Base-by-base conservation (phyloP, 176 grass and related monocot species). In the Tillandsia fasciculata region DNA sequence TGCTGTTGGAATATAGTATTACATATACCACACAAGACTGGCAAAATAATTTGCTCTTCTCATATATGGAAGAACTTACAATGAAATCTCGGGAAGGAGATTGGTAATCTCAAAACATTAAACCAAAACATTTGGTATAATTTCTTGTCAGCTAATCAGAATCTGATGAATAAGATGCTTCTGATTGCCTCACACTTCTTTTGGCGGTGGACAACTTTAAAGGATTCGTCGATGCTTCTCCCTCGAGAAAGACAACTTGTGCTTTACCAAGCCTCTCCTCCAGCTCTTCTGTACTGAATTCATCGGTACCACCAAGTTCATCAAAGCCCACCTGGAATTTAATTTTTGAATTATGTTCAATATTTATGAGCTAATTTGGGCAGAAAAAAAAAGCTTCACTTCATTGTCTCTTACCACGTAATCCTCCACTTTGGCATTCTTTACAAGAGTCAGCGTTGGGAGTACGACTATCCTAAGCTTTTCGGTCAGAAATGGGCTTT, bases 241-340 rank as follows among this genome's bases (percentile, higher is more conserved):
- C 89, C 1, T 99, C 94, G 1, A 85, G 70, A 51, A 86, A 77
- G 73, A 99, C 86, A 9, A 88, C 89, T 76, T 93, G 79, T 29
- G 89, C 66, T 70, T 86, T 93, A 0, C 84, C 84, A 0, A 99
- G 82, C 26, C 89, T 83, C 61, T 93, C 94, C 77, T 99, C 89
- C 66, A 99, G 71, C 13, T 90, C 82, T 78, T 93, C 94, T 0
- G 84, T 93, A 74, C 69, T 90, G 66, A 97, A 99, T 54, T 78
- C 84, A 64, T 99, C 94, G 54, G 88, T 87, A 33, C 89, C 87
- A 51, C 94, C 94, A n/a, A 99, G 94, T 29, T 99, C 86, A 80
- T 93, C 82, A 73, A 99, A 99, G 47, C 94, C 94, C 58, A 93
- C 89, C 94, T 99, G 65, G 48, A 9, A 64, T 61, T 56, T 68